Percentiles rank a stretch among this genome's conserved stretches.
Conservation (phyloP, 805 yeast genomes). For the Spathaspora boniae region DNA sequence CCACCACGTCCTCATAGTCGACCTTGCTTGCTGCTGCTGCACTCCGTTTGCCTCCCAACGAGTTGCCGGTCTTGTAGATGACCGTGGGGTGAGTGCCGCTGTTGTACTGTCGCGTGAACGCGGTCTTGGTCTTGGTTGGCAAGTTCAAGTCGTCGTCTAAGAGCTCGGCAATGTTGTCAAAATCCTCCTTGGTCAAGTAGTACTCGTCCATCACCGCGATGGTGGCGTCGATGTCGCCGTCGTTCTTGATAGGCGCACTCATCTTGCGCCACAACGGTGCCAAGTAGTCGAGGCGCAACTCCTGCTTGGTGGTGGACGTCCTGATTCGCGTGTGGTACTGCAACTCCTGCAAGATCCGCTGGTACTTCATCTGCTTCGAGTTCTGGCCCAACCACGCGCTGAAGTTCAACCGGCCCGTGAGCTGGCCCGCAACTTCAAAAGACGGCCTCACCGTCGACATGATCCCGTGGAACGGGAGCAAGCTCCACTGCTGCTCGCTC, state of each 20-base stretch:
- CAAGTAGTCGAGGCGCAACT: constrained; percentile 72
- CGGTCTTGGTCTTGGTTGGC: constrained; percentile 71
- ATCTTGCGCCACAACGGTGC: constrained; percentile 60
- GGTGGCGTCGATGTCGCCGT: constrained; percentile 57
- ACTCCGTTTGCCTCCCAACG: constrained; percentile 35
- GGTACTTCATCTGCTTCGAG: constrained; percentile 76
- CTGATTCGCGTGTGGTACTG: constrained; percentile 83
- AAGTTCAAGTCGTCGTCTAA: constrained; percentile 58
- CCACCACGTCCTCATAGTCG: constrained; percentile 69
- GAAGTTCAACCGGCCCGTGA: constrained; percentile 69
- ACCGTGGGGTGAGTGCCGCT: constrained; percentile 76
- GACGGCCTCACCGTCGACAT: constrained; percentile 83
- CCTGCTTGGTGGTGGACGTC: constrained; percentile 71
- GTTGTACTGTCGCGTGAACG: constrained; percentile 85
- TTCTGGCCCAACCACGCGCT: constrained; percentile 88
- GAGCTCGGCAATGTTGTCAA: constrained; percentile 84
- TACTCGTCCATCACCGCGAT: constrained; percentile 79
- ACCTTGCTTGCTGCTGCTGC: constrained; percentile 41
- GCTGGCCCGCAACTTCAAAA: constrained; percentile 66
- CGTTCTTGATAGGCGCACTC: constrained; percentile 51
- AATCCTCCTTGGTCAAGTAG: constrained; percentile 84
- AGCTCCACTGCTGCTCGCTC: constrained; percentile 90
- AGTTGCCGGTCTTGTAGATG: constrained; percentile 68
- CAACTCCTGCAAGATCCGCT: constrained; percentile 76
- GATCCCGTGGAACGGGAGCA: constrained; percentile 87